phyloP scores from a whole-genome alignment of 768 basidiomycete genomes.

The Imleria badia region DNA sequence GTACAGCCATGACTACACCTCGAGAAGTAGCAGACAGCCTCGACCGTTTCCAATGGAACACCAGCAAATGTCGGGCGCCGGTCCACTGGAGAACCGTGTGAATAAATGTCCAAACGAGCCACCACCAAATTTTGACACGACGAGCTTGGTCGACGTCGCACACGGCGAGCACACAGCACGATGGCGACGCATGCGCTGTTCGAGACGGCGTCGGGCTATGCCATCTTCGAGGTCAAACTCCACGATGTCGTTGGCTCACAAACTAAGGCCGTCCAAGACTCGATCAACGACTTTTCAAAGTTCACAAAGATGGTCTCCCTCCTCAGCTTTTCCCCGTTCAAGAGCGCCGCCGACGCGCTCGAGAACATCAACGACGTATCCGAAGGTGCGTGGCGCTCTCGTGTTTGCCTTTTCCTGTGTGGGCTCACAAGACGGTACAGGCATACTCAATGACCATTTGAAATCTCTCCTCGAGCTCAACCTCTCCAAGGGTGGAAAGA shows the following conservation, averaged over 20 bases:
- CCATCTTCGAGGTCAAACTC: conserved; percentile 84
- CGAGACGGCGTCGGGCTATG: conserved; percentile 93
- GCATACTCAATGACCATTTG: conserved; percentile 82
- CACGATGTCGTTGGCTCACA: conserved; percentile 85
- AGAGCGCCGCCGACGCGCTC: conserved; percentile 87
- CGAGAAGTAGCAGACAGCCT: background rate
- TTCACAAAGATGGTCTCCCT: conserved; percentile 92
- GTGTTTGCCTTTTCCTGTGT: background rate
- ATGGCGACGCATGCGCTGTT: conserved; percentile 88
- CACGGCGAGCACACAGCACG: conserved; percentile 32
- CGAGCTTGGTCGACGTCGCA: conserved; percentile 29
- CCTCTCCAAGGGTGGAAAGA: conserved; percentile 67
- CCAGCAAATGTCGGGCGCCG: no score
- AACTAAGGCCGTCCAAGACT: conserved; percentile 76
- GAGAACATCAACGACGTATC: conserved; percentile 97
- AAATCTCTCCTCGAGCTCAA: conserved; percentile 85
- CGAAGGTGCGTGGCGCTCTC: conserved; percentile 61
- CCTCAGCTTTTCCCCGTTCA: conserved; percentile 91
- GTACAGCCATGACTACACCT: no score
- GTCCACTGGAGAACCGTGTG: conserved; percentile 10
- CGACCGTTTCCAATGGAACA: no score
- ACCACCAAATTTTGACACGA: conserved; percentile 24
- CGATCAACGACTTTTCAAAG: conserved; percentile 81
- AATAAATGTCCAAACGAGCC: background rate
- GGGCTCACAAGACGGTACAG: conserved; percentile 41